Evolutionary conservation across 2,329 filamentous ascomycete species (phyloP), one percentile per base, ranked within the genome.

Genomic region (Zalaria sp.): DNA sequence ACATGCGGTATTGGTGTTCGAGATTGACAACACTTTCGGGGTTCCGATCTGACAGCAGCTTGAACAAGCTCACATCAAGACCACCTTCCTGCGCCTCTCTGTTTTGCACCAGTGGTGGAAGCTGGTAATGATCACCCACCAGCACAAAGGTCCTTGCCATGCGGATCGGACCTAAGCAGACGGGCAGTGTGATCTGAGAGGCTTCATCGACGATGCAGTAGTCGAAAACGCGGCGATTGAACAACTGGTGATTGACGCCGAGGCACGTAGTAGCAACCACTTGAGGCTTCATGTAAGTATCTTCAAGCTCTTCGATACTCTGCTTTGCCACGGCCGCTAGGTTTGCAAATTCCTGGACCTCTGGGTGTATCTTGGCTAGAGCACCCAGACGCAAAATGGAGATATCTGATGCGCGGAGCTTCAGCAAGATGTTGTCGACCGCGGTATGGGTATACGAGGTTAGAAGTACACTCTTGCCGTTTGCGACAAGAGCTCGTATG

Each of bases 171-270:
- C 91, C 91, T 0, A 96, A 69, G 49, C 91, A 96, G 18, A 95
- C 89, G 0, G 91, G 91, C 18, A 98, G 67, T 0, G 91, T 98
- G 57, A 98, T 96, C 55, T 98, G 91, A 2, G 88, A 95, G 1
- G 91, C 91, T 62, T 98, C 91, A 50, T 98, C 91, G 3, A 98
- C 89, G 47, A 98, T 96, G 56, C 91, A 98, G 57, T 95, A 96
- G 62, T 98, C 91, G 51, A 98, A 98, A 1, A 81, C 78, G 4
- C 91, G 81, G 55, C 89, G 83, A 43, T 76, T 81, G 63, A 98
- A 96, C 5, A 98, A 67, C 2, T 80, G 73, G 58, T 98, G 91
- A 51, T 82, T 89, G 57, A 95, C 84, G 2, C 88, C 86, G 26
- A 98, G 72, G 56, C 91, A 98, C 0, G 91, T 96, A 1, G 91